A percentile compares a stretch with the other conserved stretches of the same genome.
These are phyloP conservation scores for Trichosporon ovoides DNA, from an alignment of 1,284 basidiomycete genomes.

Conservation along the genomic window DNA sequence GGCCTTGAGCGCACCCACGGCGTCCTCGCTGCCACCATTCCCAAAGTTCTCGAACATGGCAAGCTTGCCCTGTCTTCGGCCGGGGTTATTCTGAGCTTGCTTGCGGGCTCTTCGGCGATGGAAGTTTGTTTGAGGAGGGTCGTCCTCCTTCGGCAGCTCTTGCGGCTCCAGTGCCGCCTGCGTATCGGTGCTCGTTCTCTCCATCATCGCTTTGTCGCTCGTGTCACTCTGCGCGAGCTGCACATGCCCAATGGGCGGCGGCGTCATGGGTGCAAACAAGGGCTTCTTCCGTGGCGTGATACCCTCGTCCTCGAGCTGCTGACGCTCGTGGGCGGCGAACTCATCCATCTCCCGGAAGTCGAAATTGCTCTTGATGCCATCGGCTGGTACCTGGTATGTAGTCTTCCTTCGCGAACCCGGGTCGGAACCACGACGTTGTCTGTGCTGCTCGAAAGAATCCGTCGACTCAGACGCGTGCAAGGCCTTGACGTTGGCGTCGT, in stretches of 20 bases:
- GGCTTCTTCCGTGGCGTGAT: constrained; percentile 36
- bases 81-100: constrained; percentile 70
- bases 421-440: not conserved
- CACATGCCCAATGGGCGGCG: not conserved
- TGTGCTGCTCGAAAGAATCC: not conserved
- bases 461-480: constrained; percentile 19
- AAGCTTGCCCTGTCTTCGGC: constrained; percentile 67
- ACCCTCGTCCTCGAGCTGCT: constrained; percentile 45
- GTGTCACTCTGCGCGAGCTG: not conserved
- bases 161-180: constrained; percentile 7
- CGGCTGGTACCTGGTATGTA: not conserved
- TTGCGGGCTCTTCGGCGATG: constrained; percentile 65
- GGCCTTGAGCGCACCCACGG: constrained; percentile 40
- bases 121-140: constrained; percentile 38
- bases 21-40: constrained; percentile 26
- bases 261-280: not conserved
- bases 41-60: constrained; percentile 77
- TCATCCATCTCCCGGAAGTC: constrained; percentile 75
- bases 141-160: constrained; percentile 21
- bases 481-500: constrained; percentile 9
- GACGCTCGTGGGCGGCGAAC: constrained; percentile 69
- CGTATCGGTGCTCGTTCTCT: not conserved
- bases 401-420: not conserved
- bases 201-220: not conserved
- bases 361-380: constrained; percentile 52